These are phyloP conservation scores for Acacia crassicarpa DNA, from an alignment of 306 rosid species.

Conservation along the genomic window DNA sequence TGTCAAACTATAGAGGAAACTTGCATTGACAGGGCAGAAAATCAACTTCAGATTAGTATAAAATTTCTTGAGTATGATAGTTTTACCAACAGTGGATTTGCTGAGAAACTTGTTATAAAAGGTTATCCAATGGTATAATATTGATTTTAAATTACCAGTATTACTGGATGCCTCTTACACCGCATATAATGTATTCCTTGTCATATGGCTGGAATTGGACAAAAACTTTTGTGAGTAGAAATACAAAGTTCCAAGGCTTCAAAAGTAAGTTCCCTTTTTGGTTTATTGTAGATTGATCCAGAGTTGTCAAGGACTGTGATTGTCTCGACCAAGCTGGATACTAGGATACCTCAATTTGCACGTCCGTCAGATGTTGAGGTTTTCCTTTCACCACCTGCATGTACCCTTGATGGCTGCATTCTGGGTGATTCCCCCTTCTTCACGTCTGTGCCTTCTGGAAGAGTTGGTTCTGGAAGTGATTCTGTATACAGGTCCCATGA, in stretches of 20 bases:
- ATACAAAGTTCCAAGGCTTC: slow-evolving; percentile 8
- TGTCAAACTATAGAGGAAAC: not conserved
- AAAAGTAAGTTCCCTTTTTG: not conserved
- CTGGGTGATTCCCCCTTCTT: slow-evolving; percentile 94
- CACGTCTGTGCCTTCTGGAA: slow-evolving; percentile 94
- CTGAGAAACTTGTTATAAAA: not conserved
- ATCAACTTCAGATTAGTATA: not conserved
- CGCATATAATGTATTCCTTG: not conserved
- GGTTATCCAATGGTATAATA: not conserved
- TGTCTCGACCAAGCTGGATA: slow-evolving; percentile 94
- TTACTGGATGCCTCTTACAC: not conserved
- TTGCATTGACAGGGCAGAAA: not conserved
- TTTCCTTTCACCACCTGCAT: slow-evolving; percentile 84
- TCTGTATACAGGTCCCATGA: slow-evolving; percentile 74
- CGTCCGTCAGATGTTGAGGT: slow-evolving; percentile 93
- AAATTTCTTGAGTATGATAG: not conserved
- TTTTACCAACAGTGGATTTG: not conserved
- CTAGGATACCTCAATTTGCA: slow-evolving; percentile 96
- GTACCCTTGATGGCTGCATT: slow-evolving; percentile 82
- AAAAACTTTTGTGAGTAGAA: not conserved
- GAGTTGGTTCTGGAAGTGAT: slow-evolving; percentile 86
- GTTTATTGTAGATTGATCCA: slow-evolving; percentile 69
- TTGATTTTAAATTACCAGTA: not conserved
- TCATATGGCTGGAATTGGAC: not conserved
- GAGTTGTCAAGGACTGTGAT: slow-evolving; percentile 87